These are phyloP conservation scores for Flueggea neowawraea DNA, from an alignment of 441 rosid genomes.

Conservation along the genomic window DNA sequence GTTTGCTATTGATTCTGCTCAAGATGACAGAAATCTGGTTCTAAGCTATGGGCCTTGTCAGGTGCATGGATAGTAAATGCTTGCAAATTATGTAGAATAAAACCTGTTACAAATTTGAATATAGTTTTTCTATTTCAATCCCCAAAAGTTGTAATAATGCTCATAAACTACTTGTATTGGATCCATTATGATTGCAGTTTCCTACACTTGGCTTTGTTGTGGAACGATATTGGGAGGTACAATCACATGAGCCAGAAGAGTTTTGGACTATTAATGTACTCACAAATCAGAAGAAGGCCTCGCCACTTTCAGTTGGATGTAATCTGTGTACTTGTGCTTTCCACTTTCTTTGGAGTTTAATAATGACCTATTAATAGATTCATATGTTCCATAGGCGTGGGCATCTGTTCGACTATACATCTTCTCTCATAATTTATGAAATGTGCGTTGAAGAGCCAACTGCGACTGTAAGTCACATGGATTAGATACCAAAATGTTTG, in stretches of 20 bases:
- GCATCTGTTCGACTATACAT: slow-evolving; percentile 82
- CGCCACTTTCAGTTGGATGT: slow-evolving; percentile 88
- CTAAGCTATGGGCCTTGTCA: slow-evolving; percentile 99
- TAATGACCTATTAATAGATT: slow-evolving; percentile 12
- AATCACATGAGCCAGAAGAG: slow-evolving; percentile 93
- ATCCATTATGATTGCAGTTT: slow-evolving; percentile 48
- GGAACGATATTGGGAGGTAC: slow-evolving; percentile 93
- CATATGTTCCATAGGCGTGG: slow-evolving; percentile 71
- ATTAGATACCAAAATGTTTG: slow-evolving; percentile 10
- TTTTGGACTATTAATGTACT: slow-evolving; percentile 90
- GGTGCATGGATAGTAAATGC: slow-evolving; percentile 39
- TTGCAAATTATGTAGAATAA: slow-evolving; percentile 6
- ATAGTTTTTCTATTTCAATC: background rate
- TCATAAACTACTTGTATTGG: slow-evolving; percentile 11
- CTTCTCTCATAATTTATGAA: slow-evolving; percentile 78
- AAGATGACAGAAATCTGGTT: slow-evolving; percentile 82
- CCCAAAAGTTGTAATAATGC: too few species aligned
- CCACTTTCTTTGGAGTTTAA: slow-evolving; percentile 12
- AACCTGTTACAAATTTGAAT: background rate
- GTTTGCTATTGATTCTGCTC: slow-evolving; percentile 63
- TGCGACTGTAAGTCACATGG: slow-evolving; percentile 67
- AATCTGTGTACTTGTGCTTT: slow-evolving; percentile 24
- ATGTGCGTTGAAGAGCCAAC: slow-evolving; percentile 90
- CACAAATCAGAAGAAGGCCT: slow-evolving; percentile 75
- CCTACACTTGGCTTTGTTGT: slow-evolving; percentile 97